Conservation (phyloP, 768 basidiomycete species). For the Plicaturopsis crispa region DNA sequence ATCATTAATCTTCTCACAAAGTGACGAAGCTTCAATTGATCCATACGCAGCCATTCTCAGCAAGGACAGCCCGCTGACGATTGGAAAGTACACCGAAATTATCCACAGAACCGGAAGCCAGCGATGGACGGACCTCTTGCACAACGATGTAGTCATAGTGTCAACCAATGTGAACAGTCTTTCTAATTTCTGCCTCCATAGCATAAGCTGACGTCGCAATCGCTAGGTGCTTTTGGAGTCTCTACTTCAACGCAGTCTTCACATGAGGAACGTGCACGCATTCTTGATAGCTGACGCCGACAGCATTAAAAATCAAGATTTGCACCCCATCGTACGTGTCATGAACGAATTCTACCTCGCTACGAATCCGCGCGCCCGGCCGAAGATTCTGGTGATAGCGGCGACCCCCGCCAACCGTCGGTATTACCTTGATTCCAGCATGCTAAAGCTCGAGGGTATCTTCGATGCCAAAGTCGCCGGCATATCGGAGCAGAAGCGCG, state of each 20-base stretch:
- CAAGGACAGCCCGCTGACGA: too few relatives aligned
- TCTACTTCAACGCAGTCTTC: slow-evolving; percentile 26
- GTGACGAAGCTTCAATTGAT: background rate
- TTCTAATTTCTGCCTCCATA: slow-evolving; percentile 3
- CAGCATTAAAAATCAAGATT: slow-evolving; percentile 25
- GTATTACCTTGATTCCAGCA: slow-evolving; percentile 15
- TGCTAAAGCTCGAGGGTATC: slow-evolving; percentile 29
- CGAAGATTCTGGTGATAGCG: slow-evolving; percentile 36
- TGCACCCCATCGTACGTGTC: slow-evolving; percentile 33
- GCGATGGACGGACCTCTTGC: slow-evolving; percentile 18
- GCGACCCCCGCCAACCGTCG: slow-evolving; percentile 15
- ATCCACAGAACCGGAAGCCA: slow-evolving; percentile 14
- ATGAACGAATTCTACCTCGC: slow-evolving; percentile 38
- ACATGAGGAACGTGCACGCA: slow-evolving; percentile 35
- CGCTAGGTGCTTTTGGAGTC: slow-evolving; percentile 32
- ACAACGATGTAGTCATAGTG: slow-evolving; percentile 31
- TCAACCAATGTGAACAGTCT: slow-evolving; percentile 27
- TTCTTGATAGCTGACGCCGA: slow-evolving; percentile 39
- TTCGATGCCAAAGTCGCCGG: slow-evolving; percentile 33
- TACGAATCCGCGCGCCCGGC: slow-evolving; percentile 25
- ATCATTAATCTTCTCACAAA: background rate
- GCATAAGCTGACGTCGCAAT: background rate
- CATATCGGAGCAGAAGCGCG: slow-evolving; percentile 22
- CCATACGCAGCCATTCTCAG: too few relatives aligned
- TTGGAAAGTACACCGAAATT: slow-evolving; percentile 21